Evolutionary conservation across 1,284 basidiomycete species (phyloP), one percentile per base, ranked within the genome.

Genomic region (Somion occarium): DNA sequence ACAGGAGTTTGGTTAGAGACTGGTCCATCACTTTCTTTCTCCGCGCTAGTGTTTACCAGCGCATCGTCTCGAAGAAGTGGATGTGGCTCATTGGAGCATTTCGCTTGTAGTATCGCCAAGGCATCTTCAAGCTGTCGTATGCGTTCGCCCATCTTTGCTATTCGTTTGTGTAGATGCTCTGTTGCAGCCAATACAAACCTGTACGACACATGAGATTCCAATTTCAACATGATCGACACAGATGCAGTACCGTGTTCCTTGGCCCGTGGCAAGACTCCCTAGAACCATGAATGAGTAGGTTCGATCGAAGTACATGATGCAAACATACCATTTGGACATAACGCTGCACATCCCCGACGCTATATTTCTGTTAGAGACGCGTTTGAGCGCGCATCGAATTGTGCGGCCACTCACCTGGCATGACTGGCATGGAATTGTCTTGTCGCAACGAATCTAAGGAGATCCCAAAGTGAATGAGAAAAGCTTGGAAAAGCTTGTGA

Each of bases 111-210:
- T 49, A 81, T 73, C 2, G 74, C 71, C 12, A 89, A 73, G 1
- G 85, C 86, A 55, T 88, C 85, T 64, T 88, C 86, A n/a, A 89
- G 79, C 47, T 80, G 79, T 37, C 85, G 78, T 53, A 89, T 86
- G 25, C 86, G 82, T 61, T 87, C 78, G 55, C 79, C 82, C 85
- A 89, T 88, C 44, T 74, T 73, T 0, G 79, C 71, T 56, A 89
- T 87, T 61, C 87, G 86, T 45, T 75, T 71, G 62, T 90, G 87
- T 26, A 90, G 70, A 54, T 82, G 79, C 57, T 88, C 85, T 0
- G 86, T 89, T 53, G 85, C 84, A 2, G 85, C 85, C n/a, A 88
- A 75, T 15, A 88, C 85, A 59, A 89, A 88, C 44, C 86, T 86
- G 47, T 25, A 38, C 51, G 38, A 53, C 18, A n/a, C 38, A 26